These are phyloP conservation scores for Solanum pimpinellifolium DNA, from an alignment of 257 asterid genomes.

Conservation along the genomic window DNA sequence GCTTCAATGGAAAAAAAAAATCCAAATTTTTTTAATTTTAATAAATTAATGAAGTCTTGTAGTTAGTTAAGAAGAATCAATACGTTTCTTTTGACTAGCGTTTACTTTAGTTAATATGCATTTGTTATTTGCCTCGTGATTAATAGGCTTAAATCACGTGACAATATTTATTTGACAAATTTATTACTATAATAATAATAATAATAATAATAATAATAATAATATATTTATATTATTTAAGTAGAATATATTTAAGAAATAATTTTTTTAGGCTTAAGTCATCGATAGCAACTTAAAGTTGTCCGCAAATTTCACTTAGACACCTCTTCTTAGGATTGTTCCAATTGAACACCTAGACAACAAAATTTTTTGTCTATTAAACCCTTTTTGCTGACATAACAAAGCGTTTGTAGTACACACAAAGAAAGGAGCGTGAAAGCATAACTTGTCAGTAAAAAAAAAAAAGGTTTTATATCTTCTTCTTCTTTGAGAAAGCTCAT, in stretches of 20 bases:
- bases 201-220: neutral
- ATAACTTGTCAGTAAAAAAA: no score
- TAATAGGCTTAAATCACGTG: conserved; percentile 45
- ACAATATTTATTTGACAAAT: conserved; percentile 9
- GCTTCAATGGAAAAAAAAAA: neutral
- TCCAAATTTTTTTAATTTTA: neutral
- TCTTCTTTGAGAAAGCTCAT: no score
- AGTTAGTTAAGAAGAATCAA: conserved; percentile 14
- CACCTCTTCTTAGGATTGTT: no score
- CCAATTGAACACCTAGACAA: no score
- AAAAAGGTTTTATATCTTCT: no score
- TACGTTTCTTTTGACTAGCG: conserved; percentile 10
- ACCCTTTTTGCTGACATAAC: no score
- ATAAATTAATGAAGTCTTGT: neutral
- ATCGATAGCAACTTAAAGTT: no score
- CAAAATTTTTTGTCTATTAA: no score
- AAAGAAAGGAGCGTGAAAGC: no score
- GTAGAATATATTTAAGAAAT: neutral
- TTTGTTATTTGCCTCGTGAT: conserved; percentile 2
- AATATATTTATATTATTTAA: neutral
- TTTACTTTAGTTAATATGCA: neutral
- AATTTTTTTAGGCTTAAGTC: no score
- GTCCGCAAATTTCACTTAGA: no score
- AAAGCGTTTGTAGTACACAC: no score
- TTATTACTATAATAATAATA: neutral